These are phyloP conservation scores for Thraustotheca clavata DNA, from an alignment of 352 stramenopile genomes.

Conservation along the genomic window DNA sequence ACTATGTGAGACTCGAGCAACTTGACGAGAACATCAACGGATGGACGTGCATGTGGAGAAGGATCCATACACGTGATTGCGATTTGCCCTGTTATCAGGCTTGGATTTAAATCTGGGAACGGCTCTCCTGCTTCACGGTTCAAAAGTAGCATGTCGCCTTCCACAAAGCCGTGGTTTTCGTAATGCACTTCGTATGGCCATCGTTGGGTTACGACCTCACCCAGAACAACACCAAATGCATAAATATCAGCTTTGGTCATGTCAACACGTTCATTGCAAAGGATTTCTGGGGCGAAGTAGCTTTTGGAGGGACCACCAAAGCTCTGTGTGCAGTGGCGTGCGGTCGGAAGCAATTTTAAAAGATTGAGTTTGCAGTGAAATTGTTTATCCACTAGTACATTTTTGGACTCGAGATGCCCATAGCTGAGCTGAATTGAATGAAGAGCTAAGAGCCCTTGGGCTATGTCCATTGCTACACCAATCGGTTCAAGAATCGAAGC, in stretches of 20 bases:
- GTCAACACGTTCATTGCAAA: slow-evolving; percentile 5
- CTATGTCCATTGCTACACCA: background rate
- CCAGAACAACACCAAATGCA: slow-evolving; percentile 1
- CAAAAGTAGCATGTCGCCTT: background rate
- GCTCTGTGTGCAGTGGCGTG: background rate
- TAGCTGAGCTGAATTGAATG: background rate
- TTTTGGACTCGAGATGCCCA: background rate
- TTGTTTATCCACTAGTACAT: slow-evolving; percentile 3
- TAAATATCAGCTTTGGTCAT: background rate
- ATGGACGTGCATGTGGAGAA: background rate
- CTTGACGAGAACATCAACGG: background rate
- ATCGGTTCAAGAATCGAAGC: background rate
- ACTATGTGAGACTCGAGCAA: no score
- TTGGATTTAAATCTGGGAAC: no score
- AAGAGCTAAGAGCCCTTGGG: background rate
- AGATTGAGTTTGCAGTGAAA: slow-evolving; percentile 10
- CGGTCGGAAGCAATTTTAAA: background rate
- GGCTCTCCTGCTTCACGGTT: no score
- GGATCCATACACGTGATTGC: no score
- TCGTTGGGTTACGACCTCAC: background rate
- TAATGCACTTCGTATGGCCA: background rate
- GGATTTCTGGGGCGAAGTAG: slow-evolving; percentile 18
- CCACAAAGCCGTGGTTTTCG: background rate
- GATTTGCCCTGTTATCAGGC: no score
- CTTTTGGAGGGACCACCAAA: slow-evolving; percentile 1